phyloP scores from a whole-genome alignment of 306 rosid genomes.

The Betula pendula region DNA sequence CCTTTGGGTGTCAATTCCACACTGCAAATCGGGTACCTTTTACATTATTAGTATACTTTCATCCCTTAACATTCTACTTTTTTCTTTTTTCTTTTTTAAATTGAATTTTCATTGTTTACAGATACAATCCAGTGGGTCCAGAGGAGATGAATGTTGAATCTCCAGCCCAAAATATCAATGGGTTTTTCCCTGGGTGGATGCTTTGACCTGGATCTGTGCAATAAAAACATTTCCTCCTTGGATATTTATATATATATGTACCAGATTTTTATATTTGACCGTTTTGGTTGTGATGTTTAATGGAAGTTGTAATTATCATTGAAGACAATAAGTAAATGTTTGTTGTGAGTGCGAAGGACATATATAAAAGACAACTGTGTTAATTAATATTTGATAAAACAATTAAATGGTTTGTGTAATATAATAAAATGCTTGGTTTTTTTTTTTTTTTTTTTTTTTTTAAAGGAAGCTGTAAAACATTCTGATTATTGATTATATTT shows the following conservation, averaged over 20 bases:
- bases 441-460: too few species aligned
- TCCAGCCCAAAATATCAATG: constrained; percentile 44
- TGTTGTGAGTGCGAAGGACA: background rate
- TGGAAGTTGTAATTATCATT: background rate
- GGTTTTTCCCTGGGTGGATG: constrained; percentile 68
- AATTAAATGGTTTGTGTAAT: background rate
- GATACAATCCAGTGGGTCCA: constrained; percentile 42
- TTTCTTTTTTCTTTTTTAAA: background rate
- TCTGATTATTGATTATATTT: background rate
- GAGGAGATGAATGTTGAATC: constrained; percentile 47
- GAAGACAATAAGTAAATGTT: background rate
- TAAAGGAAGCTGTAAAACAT: background rate
- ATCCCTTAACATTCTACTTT: background rate
- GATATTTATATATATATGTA: background rate
- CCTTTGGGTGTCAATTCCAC: constrained; percentile 47
- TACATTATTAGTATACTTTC: background rate
- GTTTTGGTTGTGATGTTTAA: background rate
- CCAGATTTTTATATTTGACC: background rate
- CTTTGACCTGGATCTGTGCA: constrained; percentile 30
- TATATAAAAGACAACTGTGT: background rate
- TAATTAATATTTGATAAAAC: background rate
- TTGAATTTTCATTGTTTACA: constrained; percentile 31
- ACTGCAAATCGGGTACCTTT: constrained; percentile 59
- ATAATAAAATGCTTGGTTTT: too few species aligned
- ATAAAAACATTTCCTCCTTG: background rate